phyloP scores from a whole-genome alignment of 1,139 yeast species.

The Yamadazyma diddensiae region DNA sequence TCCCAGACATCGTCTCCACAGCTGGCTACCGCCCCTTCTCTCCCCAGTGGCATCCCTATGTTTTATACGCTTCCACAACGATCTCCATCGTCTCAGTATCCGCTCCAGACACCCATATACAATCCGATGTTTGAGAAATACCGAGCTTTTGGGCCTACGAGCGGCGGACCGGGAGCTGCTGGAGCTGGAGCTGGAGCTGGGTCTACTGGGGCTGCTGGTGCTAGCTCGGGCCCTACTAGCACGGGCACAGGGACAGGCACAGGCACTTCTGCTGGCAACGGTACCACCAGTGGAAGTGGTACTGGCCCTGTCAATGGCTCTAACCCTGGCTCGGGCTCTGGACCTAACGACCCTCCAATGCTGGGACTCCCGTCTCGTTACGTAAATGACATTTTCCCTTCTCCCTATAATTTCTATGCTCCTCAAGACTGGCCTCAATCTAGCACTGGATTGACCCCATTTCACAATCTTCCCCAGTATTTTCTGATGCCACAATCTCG shows the following conservation, averaged over 20 bases:
- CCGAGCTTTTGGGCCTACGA: slow-evolving; percentile 7
- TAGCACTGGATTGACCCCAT: slow-evolving; percentile 39
- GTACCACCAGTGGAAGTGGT: slow-evolving; percentile 3
- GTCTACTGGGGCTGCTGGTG: background rate
- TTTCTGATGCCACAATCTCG: slow-evolving; percentile 10
- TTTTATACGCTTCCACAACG: slow-evolving; percentile 30
- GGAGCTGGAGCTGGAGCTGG: background rate
- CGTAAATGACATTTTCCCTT: slow-evolving; percentile 54
- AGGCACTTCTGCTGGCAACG: slow-evolving; percentile 3
- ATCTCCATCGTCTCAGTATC: slow-evolving; percentile 25
- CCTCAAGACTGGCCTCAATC: slow-evolving; percentile 45
- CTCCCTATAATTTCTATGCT: slow-evolving; percentile 50
- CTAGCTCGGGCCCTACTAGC: slow-evolving; percentile 5
- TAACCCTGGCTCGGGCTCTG: slow-evolving; percentile 2
- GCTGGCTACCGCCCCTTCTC: slow-evolving; percentile 39
- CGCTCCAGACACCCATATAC: slow-evolving; percentile 36
- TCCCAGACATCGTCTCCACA: slow-evolving; percentile 46
- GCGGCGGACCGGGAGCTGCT: too few species aligned
- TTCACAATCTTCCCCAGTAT: slow-evolving; percentile 28
- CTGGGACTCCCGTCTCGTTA: slow-evolving; percentile 51
- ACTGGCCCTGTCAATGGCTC: background rate
- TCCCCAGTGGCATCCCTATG: slow-evolving; percentile 26
- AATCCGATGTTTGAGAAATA: slow-evolving; percentile 29
- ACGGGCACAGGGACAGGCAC: background rate
- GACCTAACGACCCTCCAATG: slow-evolving; percentile 40